Percentiles rank a stretch among this genome's conserved stretches.
phyloP scores from a whole-genome alignment of 1,139 yeast genomes.

The Kurtzmaniella quercitrusa region DNA sequence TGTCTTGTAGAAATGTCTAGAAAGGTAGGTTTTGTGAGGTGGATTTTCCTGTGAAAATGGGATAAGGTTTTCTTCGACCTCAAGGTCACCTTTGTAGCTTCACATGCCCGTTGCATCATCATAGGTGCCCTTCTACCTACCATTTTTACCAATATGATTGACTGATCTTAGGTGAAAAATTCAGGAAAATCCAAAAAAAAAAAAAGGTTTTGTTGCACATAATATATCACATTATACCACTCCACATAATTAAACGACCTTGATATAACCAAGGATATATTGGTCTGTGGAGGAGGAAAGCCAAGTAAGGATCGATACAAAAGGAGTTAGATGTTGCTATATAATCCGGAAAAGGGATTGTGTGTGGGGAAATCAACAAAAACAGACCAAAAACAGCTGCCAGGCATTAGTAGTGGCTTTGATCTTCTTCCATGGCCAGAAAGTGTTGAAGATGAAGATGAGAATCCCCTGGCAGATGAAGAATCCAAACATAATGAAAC shows the following conservation, averaged over 20 bases:
- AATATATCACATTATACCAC: no score
- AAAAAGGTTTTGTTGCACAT: no score
- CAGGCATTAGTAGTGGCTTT: constrained; percentile 17
- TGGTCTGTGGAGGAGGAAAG: no score
- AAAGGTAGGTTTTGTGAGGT: background rate
- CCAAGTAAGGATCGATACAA: background rate
- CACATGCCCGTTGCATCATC: background rate
- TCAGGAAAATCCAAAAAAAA: background rate
- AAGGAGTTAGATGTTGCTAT: background rate
- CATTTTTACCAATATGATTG: background rate
- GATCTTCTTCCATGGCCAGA: constrained; percentile 28
- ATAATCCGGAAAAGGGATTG: constrained; percentile 2
- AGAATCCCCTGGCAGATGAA: constrained; percentile 7
- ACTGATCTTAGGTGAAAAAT: background rate
- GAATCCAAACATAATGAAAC: constrained; percentile 5
- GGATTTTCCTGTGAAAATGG: background rate
- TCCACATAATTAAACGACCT: no score
- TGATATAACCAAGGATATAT: no score
- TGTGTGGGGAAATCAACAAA: constrained; percentile 6
- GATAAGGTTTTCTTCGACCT: background rate
- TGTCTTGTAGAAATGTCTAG: constrained; percentile 15
- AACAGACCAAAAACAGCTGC: background rate
- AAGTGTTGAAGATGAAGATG: constrained; percentile 11
- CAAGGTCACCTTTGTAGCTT: background rate
- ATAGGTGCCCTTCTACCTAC: background rate